Evolutionary conservation across 306 rosid species (phyloP).

Genomic region (Prunus mume): DNA sequence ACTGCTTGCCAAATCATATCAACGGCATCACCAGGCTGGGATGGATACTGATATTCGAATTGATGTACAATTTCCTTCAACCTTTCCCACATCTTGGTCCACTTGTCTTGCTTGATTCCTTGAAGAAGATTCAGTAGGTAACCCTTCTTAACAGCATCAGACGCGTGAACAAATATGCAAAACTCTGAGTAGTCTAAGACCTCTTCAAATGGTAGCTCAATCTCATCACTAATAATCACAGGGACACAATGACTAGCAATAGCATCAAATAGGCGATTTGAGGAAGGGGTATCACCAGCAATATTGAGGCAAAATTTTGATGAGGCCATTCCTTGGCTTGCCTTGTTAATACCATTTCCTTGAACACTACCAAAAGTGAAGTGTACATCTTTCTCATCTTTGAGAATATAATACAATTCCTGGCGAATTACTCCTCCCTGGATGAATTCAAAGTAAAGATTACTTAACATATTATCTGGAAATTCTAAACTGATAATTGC

Average conservation of each 20-base stretch:
- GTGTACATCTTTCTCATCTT: constrained; percentile 75
- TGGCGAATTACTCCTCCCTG: constrained; percentile 94
- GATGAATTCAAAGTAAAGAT: background rate
- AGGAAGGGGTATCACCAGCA: constrained; percentile 94
- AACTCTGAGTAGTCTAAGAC: constrained; percentile 79
- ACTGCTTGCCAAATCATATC: constrained; percentile 86
- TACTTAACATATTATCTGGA: background rate
- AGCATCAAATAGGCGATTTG: constrained; percentile 87
- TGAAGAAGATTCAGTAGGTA: constrained; percentile 65
- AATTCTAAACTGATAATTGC: background rate
- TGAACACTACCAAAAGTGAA: constrained; percentile 68
- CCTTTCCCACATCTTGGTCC: constrained; percentile 86
- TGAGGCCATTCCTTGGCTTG: constrained; percentile 76
- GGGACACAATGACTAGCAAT: constrained; percentile 91
- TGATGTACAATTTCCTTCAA: constrained; percentile 56
- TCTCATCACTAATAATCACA: constrained; percentile 77
- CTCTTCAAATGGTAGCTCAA: constrained; percentile 89
- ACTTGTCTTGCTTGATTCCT: constrained; percentile 50
- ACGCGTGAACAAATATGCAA: constrained; percentile 54
- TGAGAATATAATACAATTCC: constrained; percentile 83
- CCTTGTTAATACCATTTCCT: constrained; percentile 61
- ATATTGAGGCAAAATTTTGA: constrained; percentile 85
- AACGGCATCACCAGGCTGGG: constrained; percentile 67
- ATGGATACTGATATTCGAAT: constrained; percentile 80
- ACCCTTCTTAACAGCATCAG: constrained; percentile 60